Evolutionary conservation across 768 basidiomycete species (phyloP), one percentile per base, ranked within the genome.

Genomic region (Suillus subaureus): DNA sequence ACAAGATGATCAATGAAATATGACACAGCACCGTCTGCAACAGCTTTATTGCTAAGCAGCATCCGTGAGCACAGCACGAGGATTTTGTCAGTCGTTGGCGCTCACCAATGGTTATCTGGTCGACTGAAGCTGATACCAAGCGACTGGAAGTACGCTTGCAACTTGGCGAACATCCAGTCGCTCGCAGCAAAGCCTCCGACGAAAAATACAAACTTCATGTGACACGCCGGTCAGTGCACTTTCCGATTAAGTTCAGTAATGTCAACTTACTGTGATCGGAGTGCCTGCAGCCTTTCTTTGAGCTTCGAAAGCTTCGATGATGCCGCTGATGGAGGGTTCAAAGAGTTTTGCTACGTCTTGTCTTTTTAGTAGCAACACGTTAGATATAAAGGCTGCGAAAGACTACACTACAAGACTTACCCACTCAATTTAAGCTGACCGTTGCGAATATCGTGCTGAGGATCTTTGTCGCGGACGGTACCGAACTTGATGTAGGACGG

Each of bases 41-140:
- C 86, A 1, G 84, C 86, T 72, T 80, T 85, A 67, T 78, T 79
- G 35, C 82, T 83, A 62, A 45, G 7, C 11, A 21, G 56, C n/a
- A 4, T 45, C 13, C 2, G 37, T 78, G 42, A 76, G 70, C 9
- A 6, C n/a, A 35, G 23, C 12, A 3, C n/a, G 18, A 51, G 35
- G n/a, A 37, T 33, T 35, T 42, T 7, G n/a, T 26, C 39, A 28
- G 7, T 42, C 15, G 43, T 39, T 16, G 51, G 35, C n/a, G 78
- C 85, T 54, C 70, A 86, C 87, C 86, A 79, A 65, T 85, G 83
- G 42, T 79, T 82, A 64, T 87, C 85, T 0, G 86, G 87, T 9
- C 84, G 78, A 61, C 81, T 78, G 21, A 87, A 72, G 39, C 72
- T 77, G 43, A 85, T 70, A n/a, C 80, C 79, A 0, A 78, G 69